Conservation (phyloP, 441 rosid species). For the Populus tomentosa region DNA sequence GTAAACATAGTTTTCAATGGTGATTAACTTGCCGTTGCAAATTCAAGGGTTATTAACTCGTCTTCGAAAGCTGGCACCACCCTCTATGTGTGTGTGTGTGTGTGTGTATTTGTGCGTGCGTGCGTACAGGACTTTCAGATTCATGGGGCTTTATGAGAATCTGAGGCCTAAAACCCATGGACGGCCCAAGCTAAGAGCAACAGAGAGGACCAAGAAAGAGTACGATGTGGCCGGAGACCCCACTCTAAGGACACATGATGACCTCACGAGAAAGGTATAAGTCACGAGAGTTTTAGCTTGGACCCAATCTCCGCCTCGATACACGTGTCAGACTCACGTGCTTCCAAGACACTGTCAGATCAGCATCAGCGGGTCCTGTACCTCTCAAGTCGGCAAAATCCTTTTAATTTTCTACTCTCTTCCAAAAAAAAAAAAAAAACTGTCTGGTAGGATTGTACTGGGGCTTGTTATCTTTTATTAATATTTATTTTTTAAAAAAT, state of each 20-base stretch:
- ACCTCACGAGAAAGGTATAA: slow-evolving; percentile 12
- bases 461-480: no score
- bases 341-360: neutral
- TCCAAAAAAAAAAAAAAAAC: neutral
- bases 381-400: no score
- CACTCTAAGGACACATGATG: neutral
- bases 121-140: neutral
- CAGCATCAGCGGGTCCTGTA: neutral
- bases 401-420: neutral
- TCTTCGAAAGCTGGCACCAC: no score
- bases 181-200: slow-evolving; percentile 1
- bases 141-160: neutral
- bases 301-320: neutral
- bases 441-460: no score
- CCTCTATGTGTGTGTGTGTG: no score
- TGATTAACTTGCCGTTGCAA: no score
- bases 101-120: no score
- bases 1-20: no score
- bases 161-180: neutral
- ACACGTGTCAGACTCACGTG: slow-evolving; percentile 20
- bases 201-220: neutral
- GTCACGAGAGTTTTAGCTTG: neutral
- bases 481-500: no score
- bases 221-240: neutral
- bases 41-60: no score